Evolutionary conservation across 2,329 filamentous ascomycete genomes (phyloP).

Genomic region (Pseudonectria buxi): DNA sequence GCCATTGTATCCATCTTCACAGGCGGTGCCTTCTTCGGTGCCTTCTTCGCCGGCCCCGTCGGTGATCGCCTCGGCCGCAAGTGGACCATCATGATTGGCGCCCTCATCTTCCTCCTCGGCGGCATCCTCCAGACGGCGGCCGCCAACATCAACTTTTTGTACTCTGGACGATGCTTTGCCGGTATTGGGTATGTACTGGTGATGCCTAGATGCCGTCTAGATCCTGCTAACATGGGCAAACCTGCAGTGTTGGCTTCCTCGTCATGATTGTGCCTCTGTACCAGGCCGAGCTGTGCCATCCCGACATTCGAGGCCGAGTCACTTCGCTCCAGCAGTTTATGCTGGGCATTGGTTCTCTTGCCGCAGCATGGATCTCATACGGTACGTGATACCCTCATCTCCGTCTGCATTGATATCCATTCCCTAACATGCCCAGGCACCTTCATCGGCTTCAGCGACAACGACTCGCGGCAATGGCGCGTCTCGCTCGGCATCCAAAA

Average conservation of each 20-base stretch:
- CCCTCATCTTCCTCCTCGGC: constrained; percentile 64
- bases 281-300: constrained; percentile 73
- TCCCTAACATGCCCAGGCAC: constrained; percentile 14
- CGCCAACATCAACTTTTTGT: constrained; percentile 50
- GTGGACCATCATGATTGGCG: constrained; percentile 65
- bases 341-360: constrained; percentile 67
- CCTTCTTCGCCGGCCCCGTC: constrained; percentile 53
- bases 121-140: constrained; percentile 69
- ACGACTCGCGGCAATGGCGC: constrained; percentile 29
- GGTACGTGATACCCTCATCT: constrained; percentile 34
- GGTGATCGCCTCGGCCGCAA: constrained; percentile 63
- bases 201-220: too few species aligned
- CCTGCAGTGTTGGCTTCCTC: constrained; percentile 37
- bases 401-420: not conserved
- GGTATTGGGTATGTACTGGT: constrained; percentile 46
- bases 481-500: constrained; percentile 60
- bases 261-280: constrained; percentile 51
- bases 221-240: constrained; percentile 3
- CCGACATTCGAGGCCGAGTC: constrained; percentile 67
- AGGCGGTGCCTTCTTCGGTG: constrained; percentile 66
- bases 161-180: constrained; percentile 62
- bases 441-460: constrained; percentile 21
- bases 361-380: constrained; percentile 68
- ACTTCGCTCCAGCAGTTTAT: constrained; percentile 77
- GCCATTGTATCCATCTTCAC: constrained; percentile 65